Base-by-base conservation (phyloP, 371 early-diverging fungal species). In the Coemansia sp. region DNA sequence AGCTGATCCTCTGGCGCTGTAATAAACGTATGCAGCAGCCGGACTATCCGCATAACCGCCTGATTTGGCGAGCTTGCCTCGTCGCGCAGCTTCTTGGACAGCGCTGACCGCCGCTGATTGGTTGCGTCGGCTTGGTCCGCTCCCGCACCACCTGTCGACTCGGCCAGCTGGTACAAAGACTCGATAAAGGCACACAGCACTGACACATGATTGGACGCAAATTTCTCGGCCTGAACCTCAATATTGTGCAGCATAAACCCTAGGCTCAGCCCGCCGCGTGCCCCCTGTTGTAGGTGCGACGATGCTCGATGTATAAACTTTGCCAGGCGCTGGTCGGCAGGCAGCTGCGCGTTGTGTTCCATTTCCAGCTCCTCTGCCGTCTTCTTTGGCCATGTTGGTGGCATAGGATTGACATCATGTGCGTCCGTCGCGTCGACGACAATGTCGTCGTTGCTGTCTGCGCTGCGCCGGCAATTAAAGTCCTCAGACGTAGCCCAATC, bases 181-280 rank as follows among this genome's bases (percentile, higher is more conserved):
- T 77, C 77, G 52, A 69, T 60, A 69, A 77, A 75, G n/a, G 77
- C 77, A 39, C 77, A 77, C 21, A 77, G 63, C 6, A 77, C 59
- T 0, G 77, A 59, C 0, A 47, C 55, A 54, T 69, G 77, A 58
- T 60, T 68, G 14, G 77, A 58, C 13, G 70, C 60, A 61, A 69
- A 77, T 64, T 61, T 59, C 16, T 69, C 61, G 4, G 77, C 65
- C 27, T 65, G 61, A 10, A 61, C 39, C 48, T 77, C 70, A 8
- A 77, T 52, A 11, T 75, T 77, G 58, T 68, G 66, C 76, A 77
- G 57, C 77, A 77, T 77, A 29, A 77, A 77, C 11, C 77, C 77
- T 22, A 69, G 64, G 24, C 63, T 77, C 24, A 77, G 66, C 2
- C 76, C 70, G 6, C 76, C 63, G 18, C 77, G 77, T 18, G 76